Evolutionary conservation across 192 early-diverging fungal genomes (phyloP).

Genomic region (Podila clonocystis): DNA sequence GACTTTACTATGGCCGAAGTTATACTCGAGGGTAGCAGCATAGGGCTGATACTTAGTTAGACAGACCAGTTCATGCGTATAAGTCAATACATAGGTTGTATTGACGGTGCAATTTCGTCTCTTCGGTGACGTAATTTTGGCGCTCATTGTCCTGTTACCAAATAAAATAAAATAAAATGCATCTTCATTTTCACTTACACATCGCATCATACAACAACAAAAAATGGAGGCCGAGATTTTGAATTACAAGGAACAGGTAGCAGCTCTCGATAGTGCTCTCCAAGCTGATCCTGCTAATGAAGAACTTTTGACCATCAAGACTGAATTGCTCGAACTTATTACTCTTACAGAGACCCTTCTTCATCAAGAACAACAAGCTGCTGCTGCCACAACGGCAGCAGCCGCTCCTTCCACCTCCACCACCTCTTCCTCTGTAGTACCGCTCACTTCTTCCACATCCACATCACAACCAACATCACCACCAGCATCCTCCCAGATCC

Average conservation of each 20-base stretch:
- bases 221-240: neutral
- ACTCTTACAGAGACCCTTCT: conserved; percentile 60
- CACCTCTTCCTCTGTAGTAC: neutral
- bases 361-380: conserved; percentile 38
- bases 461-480: conserved; percentile 25
- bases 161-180: too few species aligned
- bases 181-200: too few species aligned
- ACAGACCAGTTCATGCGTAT: too few species aligned
- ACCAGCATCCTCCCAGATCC: neutral
- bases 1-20: too few species aligned
- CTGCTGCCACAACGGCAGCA: conserved; percentile 2
- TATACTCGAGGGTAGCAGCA: too few species aligned
- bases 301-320: conserved; percentile 72
- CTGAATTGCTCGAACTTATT: conserved; percentile 77
- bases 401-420: neutral
- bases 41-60: too few species aligned
- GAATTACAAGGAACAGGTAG: conserved; percentile 73
- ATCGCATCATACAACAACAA: neutral
- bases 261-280: conserved; percentile 78
- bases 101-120: too few species aligned
- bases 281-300: conserved; percentile 71
- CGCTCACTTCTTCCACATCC: conserved; percentile 2
- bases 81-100: too few species aligned
- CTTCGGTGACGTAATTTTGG: too few species aligned
- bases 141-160: too few species aligned